These are phyloP conservation scores for Colletotrichum godetiae DNA, from an alignment of 2,329 filamentous ascomycete genomes.

Conservation along the genomic window DNA sequence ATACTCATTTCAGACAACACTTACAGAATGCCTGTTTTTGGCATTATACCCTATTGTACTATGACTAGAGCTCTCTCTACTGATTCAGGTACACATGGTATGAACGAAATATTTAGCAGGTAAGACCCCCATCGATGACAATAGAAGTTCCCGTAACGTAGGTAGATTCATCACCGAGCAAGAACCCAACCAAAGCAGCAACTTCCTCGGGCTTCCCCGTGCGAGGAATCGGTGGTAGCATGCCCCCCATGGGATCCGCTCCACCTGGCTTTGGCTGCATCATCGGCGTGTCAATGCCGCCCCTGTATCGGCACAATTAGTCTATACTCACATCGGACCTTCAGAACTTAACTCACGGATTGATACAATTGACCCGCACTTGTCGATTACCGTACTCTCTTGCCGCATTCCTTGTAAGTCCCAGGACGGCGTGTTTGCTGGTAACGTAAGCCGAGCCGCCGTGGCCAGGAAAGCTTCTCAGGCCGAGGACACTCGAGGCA, in stretches of 20 bases:
- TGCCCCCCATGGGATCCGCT: neutral
- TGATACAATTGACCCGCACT: constrained; percentile 6
- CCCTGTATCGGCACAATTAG: neutral
- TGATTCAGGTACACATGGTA: too few relatives aligned
- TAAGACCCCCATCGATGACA: neutral
- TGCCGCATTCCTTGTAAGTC: constrained; percentile 3
- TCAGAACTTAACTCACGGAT: neutral
- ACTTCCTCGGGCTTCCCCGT: constrained; percentile 41
- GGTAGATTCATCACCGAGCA: constrained; percentile 40
- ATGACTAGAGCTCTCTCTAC: too few relatives aligned
- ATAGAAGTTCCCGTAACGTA: constrained; percentile 38
- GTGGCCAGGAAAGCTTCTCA: neutral
- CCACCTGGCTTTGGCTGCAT: neutral
- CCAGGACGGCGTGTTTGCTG: constrained; percentile 13
- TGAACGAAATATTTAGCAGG: too few relatives aligned
- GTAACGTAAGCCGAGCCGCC: neutral
- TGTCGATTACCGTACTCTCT: constrained; percentile 4
- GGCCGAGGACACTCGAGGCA: constrained; percentile 37
- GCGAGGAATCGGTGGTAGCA: constrained; percentile 34
- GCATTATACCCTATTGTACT: too few relatives aligned
- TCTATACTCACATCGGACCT: too few relatives aligned
- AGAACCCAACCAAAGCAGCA: constrained; percentile 39
- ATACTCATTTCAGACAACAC: too few relatives aligned
- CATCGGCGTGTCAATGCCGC: neutral
- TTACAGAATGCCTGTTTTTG: too few relatives aligned